phyloP scores from a whole-genome alignment of 768 basidiomycete genomes.

The Tylopilus rubrobrunneus region DNA sequence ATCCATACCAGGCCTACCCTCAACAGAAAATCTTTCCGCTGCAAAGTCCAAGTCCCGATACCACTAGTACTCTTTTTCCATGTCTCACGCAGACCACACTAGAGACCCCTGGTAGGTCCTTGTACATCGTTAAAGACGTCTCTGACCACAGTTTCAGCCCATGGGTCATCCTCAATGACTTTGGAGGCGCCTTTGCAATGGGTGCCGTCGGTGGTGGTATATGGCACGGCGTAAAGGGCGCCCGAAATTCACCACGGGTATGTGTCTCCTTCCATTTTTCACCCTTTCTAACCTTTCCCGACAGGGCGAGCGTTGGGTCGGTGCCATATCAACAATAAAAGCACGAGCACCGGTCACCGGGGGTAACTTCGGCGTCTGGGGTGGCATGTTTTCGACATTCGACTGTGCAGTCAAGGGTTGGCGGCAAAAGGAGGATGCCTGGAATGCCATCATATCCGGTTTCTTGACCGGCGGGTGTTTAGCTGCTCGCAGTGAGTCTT shows the following conservation, averaged over 20 bases:
- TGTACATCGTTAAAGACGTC: not conserved
- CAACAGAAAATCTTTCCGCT: constrained; percentile 23
- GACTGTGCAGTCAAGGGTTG: constrained; percentile 98
- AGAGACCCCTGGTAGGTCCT: constrained; percentile 79
- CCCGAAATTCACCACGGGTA: constrained; percentile 92
- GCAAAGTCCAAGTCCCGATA: not conserved
- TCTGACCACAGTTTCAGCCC: constrained; percentile 52
- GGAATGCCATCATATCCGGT: constrained; percentile 98
- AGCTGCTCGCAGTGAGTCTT: constrained; percentile 81
- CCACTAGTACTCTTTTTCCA: constrained; percentile 25
- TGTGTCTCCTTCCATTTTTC: constrained; percentile 23
- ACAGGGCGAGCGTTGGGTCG: constrained; percentile 91
- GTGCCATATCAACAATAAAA: constrained; percentile 94
- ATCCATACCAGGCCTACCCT: constrained; percentile 26
- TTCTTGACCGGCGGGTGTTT: constrained; percentile 98
- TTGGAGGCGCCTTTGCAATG: constrained; percentile 97
- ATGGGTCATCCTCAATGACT: constrained; percentile 98
- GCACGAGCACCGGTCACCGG: constrained; percentile 97
- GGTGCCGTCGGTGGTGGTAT: constrained; percentile 96
- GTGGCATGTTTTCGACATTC: constrained; percentile 98
- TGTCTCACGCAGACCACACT: constrained; percentile 91
- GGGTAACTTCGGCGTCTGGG: constrained; percentile 94
- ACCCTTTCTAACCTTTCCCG: not conserved
- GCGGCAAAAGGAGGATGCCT: constrained; percentile 96
- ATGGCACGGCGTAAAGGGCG: constrained; percentile 99